Percentiles rank a stretch among this genome's conserved stretches.
phyloP scores from a whole-genome alignment of 495 filamentous ascomycete species.

The Penicillium turbatum region DNA sequence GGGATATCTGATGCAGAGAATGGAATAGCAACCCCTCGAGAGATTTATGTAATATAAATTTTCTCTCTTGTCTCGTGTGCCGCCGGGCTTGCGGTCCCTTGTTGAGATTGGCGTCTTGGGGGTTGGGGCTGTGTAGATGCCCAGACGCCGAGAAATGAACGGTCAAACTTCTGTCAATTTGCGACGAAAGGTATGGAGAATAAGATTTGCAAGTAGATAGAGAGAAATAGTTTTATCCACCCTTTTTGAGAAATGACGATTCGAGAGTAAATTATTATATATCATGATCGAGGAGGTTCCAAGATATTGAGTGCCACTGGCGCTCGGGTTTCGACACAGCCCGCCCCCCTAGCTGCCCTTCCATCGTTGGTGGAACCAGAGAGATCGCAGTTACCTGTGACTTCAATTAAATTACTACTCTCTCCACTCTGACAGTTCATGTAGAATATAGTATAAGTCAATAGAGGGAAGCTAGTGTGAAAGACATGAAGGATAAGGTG shows the following conservation, averaged over 20 bases:
- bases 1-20: background rate
- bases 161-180: background rate
- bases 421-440: too few relatives aligned
- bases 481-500: too few relatives aligned
- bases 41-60: background rate
- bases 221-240: background rate
- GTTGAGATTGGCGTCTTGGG: background rate
- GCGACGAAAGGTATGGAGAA: background rate
- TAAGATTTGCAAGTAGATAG: slow-evolving; percentile 2
- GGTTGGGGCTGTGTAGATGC: slow-evolving; percentile 10
- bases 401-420: too few relatives aligned
- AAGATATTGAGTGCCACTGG: background rate
- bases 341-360: background rate
- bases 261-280: background rate
- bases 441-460: too few relatives aligned
- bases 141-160: slow-evolving; percentile 6
- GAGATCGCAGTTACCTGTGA: background rate
- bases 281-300: background rate
- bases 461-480: too few relatives aligned
- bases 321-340: slow-evolving; percentile 1
- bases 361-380: background rate
- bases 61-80: background rate
- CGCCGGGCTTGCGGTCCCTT: background rate
- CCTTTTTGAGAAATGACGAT: background rate
- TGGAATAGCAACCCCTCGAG: background rate